Percentiles rank a stretch among this genome's conserved stretches.
phyloP scores from a whole-genome alignment of 2,329 filamentous ascomycete genomes.

The Kalmusia sp. region DNA sequence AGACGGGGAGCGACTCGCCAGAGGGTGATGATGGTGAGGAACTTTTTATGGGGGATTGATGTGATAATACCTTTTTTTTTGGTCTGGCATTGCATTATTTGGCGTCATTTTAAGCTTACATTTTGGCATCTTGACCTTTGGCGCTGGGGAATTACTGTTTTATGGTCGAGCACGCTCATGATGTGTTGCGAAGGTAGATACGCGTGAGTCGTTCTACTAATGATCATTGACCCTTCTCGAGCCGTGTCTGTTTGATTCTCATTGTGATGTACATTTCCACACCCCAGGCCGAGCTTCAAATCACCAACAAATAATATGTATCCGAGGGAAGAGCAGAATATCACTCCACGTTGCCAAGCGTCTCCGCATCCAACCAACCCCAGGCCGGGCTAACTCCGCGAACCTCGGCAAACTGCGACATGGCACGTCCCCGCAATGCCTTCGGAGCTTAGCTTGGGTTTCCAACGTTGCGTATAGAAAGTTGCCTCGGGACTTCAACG shows the following conservation, averaged over 20 bases:
- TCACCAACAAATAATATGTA: not conserved
- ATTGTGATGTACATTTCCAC: no score
- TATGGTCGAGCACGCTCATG: not conserved
- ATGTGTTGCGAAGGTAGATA: no score
- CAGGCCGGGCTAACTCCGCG: constrained; percentile 13
- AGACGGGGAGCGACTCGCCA: constrained; percentile 17
- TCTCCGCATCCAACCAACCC: constrained; percentile 9
- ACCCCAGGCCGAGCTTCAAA: not conserved
- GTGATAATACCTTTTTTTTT: constrained; percentile 11
- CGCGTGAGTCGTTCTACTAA: no score
- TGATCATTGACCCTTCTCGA: no score
- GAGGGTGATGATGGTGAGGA: constrained; percentile 17
- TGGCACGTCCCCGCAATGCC: constrained; percentile 12
- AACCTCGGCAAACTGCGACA: constrained; percentile 41
- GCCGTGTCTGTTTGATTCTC: no score
- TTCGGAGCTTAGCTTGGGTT: not conserved
- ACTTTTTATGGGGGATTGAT: constrained; percentile 17
- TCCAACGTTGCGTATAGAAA: not conserved
- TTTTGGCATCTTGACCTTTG: constrained; percentile 3
- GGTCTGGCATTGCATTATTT: constrained; percentile 1
- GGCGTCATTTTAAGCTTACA: constrained; percentile 6
- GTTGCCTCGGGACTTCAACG: constrained; percentile 9
- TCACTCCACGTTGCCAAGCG: constrained; percentile 14
- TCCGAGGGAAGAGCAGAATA: constrained; percentile 4
- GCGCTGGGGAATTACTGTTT: not conserved